Percentiles rank a stretch among this genome's conserved stretches.
These are phyloP conservation scores for Protostelium mycophagum DNA, from an alignment of 78 protist species.

Conservation along the genomic window DNA sequence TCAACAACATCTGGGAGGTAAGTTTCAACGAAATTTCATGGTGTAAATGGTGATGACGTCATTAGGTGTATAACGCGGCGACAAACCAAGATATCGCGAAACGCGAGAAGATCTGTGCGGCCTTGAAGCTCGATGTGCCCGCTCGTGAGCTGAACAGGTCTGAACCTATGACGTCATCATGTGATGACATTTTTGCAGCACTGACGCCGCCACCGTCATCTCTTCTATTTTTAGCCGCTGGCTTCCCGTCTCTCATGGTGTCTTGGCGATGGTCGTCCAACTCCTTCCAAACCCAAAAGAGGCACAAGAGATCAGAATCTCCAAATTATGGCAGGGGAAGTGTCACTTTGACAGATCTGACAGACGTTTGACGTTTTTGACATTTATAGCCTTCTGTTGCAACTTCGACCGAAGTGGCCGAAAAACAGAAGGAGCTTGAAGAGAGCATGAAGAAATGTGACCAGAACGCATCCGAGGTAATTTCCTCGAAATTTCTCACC, in stretches of 20 bases:
- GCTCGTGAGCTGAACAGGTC: conserved; percentile 28
- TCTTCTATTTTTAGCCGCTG: conserved; percentile 66
- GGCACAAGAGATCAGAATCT: conserved; percentile 70
- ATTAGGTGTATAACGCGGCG: neutral
- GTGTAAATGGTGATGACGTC: neutral
- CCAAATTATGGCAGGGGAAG: conserved; percentile 35
- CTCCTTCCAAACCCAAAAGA: conserved; percentile 75
- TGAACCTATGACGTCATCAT: too few species aligned
- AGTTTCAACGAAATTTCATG: conserved; percentile 9
- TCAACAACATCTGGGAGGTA: conserved; percentile 79
- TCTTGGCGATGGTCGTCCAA: conserved; percentile 49
- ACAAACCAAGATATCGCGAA: conserved; percentile 30
- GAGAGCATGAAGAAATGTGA: conserved; percentile 32
- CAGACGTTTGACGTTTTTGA: too few species aligned
- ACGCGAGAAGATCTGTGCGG: conserved; percentile 49
- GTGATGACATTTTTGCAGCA: too few species aligned
- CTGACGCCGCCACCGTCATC: conserved; percentile 24
- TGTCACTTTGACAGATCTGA: conserved; percentile 19
- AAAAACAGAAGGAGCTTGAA: conserved; percentile 17
- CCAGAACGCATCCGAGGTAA: neutral
- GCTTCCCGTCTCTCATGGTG: conserved; percentile 82
- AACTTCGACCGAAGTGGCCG: neutral
- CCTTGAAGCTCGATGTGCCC: conserved; percentile 48
- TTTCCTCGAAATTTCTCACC: too few species aligned
- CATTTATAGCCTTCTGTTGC: neutral